phyloP scores from a whole-genome alignment of 2,329 filamentous ascomycete genomes.

The Talaromyces sp. region DNA sequence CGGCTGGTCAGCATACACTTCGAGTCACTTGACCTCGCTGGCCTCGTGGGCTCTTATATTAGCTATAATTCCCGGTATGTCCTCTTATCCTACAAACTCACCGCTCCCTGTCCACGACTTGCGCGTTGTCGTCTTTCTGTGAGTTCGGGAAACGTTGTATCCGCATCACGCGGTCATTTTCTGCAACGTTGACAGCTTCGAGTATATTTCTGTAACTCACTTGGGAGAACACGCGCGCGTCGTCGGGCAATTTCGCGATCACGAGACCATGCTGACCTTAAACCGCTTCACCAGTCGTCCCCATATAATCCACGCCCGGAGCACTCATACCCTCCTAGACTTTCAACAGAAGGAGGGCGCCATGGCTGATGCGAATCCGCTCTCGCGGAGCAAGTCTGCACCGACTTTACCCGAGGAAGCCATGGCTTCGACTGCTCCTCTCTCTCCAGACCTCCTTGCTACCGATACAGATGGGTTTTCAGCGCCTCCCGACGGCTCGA shows the following conservation, averaged over 20 bases:
- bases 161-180: not conserved
- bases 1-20: slow-evolving; percentile 4
- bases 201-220: not conserved
- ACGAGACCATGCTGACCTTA: slow-evolving; percentile 34
- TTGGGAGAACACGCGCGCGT: not conserved
- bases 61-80: too few species aligned
- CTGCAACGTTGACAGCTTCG: not conserved
- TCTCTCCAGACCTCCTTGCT: slow-evolving; percentile 22
- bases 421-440: slow-evolving; percentile 22
- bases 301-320: slow-evolving; percentile 26
- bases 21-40: slow-evolving; percentile 6
- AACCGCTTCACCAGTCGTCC: slow-evolving; percentile 34
- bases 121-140: not conserved
- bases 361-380: slow-evolving; percentile 26
- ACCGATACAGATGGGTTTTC: slow-evolving; percentile 26
- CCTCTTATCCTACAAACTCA: not conserved
- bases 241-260: slow-evolving; percentile 16
- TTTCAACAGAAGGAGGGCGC: slow-evolving; percentile 32
- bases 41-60: not conserved
- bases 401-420: slow-evolving; percentile 21
- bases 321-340: slow-evolving; percentile 33
- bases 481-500: slow-evolving; percentile 24
- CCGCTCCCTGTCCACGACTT: not conserved
- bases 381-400: slow-evolving; percentile 22
- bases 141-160: not conserved